Percentiles rank a stretch among this genome's conserved stretches.
These are phyloP conservation scores for Asterophora parasitica DNA, from an alignment of 768 basidiomycete species.

Conservation along the genomic window DNA sequence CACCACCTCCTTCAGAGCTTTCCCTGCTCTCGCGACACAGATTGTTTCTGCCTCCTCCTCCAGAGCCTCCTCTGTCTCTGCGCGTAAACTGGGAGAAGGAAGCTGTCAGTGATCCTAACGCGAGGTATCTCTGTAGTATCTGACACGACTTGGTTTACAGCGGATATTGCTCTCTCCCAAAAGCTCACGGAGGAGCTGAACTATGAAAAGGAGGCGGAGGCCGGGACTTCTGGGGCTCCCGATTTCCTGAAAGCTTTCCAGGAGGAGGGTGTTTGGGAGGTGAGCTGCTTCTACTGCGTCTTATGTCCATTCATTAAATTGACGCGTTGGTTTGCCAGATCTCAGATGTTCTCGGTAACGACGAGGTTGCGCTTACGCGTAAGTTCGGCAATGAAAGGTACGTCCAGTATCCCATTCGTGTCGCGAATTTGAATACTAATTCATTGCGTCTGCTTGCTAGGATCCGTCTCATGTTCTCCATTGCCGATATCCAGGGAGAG, in stretches of 20 bases:
- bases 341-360: constrained; percentile 62
- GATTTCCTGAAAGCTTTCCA: constrained; percentile 79
- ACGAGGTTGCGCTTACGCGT: constrained; percentile 79
- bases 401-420: constrained; percentile 24
- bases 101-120: constrained; percentile 29
- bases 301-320: background rate
- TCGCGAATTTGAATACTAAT: background rate
- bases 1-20: constrained; percentile 22
- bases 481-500: constrained; percentile 71
- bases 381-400: constrained; percentile 90
- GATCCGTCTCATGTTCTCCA: constrained; percentile 88
- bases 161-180: constrained; percentile 68
- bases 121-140: background rate
- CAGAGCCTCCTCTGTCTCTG: constrained; percentile 44
- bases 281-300: constrained; percentile 27
- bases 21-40: constrained; percentile 24
- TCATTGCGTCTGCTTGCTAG: constrained; percentile 32
- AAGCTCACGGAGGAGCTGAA: constrained; percentile 79
- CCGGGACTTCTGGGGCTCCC: constrained; percentile 38
- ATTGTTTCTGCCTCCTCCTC: constrained; percentile 16
- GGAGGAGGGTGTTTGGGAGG: constrained; percentile 73
- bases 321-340: constrained; percentile 39
- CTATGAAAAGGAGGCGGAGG: constrained; percentile 69
- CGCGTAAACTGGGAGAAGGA: constrained; percentile 39
- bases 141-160: constrained; percentile 31